Evolutionary conservation across 441 rosid genomes (phyloP).

Genomic region (Populus tomentosa): DNA sequence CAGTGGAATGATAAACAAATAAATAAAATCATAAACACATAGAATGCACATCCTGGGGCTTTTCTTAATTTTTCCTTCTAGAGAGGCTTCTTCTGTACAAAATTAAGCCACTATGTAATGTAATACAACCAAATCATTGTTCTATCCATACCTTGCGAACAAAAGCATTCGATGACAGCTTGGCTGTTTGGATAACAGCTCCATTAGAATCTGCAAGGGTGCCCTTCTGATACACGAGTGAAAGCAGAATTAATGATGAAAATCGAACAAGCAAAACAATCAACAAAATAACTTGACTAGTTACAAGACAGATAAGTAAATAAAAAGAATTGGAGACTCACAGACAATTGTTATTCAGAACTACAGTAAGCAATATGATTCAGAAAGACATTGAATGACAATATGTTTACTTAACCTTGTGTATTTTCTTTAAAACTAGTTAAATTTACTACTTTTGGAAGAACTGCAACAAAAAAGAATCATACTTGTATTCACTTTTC

Average conservation of each 20-base stretch:
- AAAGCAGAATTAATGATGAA: background rate
- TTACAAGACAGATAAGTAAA: background rate
- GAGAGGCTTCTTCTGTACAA: conserved; percentile 6
- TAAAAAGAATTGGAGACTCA: background rate
- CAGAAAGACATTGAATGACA: background rate
- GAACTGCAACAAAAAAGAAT: background rate
- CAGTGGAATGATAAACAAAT: background rate
- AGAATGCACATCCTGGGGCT: background rate
- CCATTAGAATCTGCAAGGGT: conserved; percentile 37
- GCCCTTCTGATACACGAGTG: conserved; percentile 30
- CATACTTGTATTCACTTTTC: background rate
- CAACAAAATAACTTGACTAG: background rate
- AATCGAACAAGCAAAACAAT: background rate
- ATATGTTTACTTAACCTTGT: background rate
- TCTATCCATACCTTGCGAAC: conserved; percentile 58
- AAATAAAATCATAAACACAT: background rate
- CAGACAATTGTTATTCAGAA: background rate
- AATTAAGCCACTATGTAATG: background rate
- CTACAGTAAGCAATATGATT: background rate
- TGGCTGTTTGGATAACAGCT: conserved; percentile 36
- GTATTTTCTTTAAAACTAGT: background rate
- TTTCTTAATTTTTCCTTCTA: background rate
- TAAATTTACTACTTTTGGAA: background rate
- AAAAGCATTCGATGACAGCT: conserved; percentile 54
- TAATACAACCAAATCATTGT: background rate